phyloP scores from a whole-genome alignment of 495 filamentous ascomycete species.

The Tuber microsphaerosporum region DNA sequence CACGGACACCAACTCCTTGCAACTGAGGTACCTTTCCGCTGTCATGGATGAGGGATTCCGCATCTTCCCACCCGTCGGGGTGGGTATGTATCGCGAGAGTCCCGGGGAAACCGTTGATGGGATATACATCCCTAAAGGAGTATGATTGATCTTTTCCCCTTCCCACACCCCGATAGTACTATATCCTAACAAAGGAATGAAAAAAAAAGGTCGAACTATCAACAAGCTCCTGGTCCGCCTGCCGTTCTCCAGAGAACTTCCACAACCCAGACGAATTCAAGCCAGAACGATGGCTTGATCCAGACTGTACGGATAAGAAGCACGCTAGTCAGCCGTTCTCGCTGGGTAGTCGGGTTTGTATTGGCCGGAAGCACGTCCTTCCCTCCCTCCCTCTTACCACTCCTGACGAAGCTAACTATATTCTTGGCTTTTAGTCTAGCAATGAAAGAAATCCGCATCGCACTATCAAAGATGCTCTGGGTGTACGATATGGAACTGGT shows the following conservation, averaged over 20 bases:
- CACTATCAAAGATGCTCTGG: conserved; percentile 52
- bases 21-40: conserved; percentile 53
- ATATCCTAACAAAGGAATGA: not conserved
- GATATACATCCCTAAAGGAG: conserved; percentile 45
- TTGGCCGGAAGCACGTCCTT: conserved; percentile 43
- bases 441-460: conserved; percentile 49
- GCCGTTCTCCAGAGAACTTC: conserved; percentile 47
- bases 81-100: conserved; percentile 47
- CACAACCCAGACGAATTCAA: conserved; percentile 47
- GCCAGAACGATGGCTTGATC: conserved; percentile 51
- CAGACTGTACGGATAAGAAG: conserved; percentile 42
- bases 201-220: conserved; percentile 41
- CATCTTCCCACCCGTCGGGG: conserved; percentile 52
- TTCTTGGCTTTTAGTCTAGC: conserved; percentile 43
- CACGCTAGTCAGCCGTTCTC: conserved; percentile 45
- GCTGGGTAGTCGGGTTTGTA: conserved; percentile 43
- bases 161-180: not conserved
- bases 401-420: not conserved
- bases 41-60: conserved; percentile 55
- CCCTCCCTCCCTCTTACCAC: not conserved
- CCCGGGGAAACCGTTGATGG: conserved; percentile 47
- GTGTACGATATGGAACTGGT: conserved; percentile 51
- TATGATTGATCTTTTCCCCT: conserved; percentile 22
- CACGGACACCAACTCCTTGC: conserved; percentile 43
- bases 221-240: conserved; percentile 45